Conservation (phyloP, 2,329 filamentous ascomycete species). For the Fusarium sublunatum region DNA sequence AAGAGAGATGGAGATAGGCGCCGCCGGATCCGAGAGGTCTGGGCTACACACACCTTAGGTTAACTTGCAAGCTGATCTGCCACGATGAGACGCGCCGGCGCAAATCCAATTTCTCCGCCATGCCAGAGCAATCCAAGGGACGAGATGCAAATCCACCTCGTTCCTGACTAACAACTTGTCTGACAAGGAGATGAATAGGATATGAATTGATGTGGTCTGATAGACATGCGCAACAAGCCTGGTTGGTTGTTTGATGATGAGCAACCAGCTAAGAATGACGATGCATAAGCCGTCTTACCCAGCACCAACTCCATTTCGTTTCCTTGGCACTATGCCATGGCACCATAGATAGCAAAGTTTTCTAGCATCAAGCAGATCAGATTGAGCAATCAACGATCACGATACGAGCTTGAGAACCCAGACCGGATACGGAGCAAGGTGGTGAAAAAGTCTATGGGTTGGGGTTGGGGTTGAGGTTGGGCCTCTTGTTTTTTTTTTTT, state of each 20-base stretch:
- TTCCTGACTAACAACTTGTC: constrained; percentile 39
- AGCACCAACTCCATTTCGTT: constrained; percentile 18
- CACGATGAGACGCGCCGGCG: constrained; percentile 29
- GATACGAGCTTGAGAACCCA: constrained; percentile 9
- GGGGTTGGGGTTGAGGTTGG: constrained; percentile 28
- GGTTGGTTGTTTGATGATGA: constrained; percentile 39
- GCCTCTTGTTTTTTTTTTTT: neutral
- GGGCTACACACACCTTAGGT: constrained; percentile 23
- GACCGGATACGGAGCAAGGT: constrained; percentile 27
- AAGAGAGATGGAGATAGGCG: constrained; percentile 32
- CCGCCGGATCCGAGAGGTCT: constrained; percentile 32
- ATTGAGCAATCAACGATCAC: constrained; percentile 23
- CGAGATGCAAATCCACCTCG: constrained; percentile 21
- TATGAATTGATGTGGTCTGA: constrained; percentile 14
- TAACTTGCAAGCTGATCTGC: constrained; percentile 22
- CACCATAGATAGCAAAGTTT: constrained; percentile 18
- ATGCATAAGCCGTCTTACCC: constrained; percentile 28
- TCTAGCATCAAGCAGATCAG: constrained; percentile 9
- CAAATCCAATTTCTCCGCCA: constrained; percentile 35
- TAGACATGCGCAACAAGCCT: constrained; percentile 15
- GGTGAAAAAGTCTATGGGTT: constrained; percentile 37
- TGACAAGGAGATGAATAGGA: constrained; percentile 23
- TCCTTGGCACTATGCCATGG: constrained; percentile 18
- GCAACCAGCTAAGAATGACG: constrained; percentile 45
- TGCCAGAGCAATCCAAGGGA: constrained; percentile 25